Base-by-base conservation (phyloP, 352 stramenopile genomes). In the Phytophthora megakarya region DNA sequence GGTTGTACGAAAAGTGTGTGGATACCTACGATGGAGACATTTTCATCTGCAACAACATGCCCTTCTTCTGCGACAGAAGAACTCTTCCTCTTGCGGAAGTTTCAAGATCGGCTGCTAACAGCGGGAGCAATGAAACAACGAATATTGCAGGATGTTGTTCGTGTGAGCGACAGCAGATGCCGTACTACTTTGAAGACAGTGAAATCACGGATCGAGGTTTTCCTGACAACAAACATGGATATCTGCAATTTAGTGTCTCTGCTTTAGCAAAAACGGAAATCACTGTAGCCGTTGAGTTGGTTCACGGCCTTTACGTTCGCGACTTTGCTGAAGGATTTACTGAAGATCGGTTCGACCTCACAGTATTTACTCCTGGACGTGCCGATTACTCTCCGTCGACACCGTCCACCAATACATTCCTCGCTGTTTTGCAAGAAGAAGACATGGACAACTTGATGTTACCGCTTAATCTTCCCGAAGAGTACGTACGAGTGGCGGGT, bases 201-300 rank as follows among this genome's bases (percentile, higher is more conserved):
- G 47, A 23, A 16, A 43, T 54, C 1, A 42, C 48, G 18, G 76
- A 96, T 30, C 67, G 85, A 40, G 93, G 96, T 8, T 98, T 88
- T 57, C 88, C 89, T 1, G 96, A 99, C 63, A 96, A 98, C 72
- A 99, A 98, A 68, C 96, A 99, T 74, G 80, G 79, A 0, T 85
- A 96, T 33, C 61, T 99, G 12, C 95, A 98, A 69, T 87, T 98
- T 44, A 90, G 80, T 39, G 78, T 99, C 32, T 67, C 80, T 18
- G 89, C 91, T 0, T 55, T 98, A 6, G 81, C 81, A 33, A 64
- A 83, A 28, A 80, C 92, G 0, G 78, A 98, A 37, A 38, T 99
- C 15, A 97, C 93, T 1, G 73, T 98, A 33, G 84, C 89, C 2
- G 69, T 98, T 3, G 96, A 99, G 73, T 81, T 99, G 25, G 50